These are phyloP conservation scores for Luzula sylvatica DNA, from an alignment of 176 grass and related monocot species.

Conservation along the genomic window DNA sequence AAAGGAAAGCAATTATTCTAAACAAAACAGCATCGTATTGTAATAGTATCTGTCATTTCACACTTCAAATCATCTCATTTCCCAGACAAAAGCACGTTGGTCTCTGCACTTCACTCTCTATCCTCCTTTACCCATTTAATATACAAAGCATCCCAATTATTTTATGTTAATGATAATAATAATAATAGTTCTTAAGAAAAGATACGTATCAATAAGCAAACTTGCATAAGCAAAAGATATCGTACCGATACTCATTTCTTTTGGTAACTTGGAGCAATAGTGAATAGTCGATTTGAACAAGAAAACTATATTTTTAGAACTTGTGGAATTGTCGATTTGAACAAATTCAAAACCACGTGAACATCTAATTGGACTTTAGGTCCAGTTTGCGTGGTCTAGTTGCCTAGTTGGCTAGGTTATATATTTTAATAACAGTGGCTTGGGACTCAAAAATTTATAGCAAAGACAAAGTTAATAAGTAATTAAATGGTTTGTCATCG, in stretches of 20 bases:
- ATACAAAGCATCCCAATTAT: background rate
- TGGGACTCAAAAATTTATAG: no score
- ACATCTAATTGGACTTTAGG: no score
- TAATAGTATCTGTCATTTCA: no score
- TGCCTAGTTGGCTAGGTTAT: background rate
- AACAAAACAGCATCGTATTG: conserved; percentile 33
- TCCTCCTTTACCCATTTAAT: conserved; percentile 8
- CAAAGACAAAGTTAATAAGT: background rate
- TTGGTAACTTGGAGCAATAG: no score
- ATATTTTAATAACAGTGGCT: background rate
- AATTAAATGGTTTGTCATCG: background rate
- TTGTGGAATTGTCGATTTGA: no score
- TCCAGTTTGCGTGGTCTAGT: no score
- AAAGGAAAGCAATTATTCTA: conserved; percentile 78
- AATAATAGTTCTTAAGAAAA: conserved; percentile 34
- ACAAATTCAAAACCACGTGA: no score
- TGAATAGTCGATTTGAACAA: no score
- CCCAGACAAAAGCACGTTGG: conserved; percentile 67
- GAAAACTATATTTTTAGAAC: no score
- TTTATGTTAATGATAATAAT: conserved; percentile 7
- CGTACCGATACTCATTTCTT: no score
- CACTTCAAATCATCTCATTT: conserved; percentile 40
- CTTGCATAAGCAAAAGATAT: conserved; percentile 16
- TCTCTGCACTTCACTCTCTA: conserved; percentile 17
- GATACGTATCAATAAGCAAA: conserved; percentile 28